Conservation (phyloP, 2,329 filamentous ascomycete genomes). For the Apiospora koreana region DNA sequence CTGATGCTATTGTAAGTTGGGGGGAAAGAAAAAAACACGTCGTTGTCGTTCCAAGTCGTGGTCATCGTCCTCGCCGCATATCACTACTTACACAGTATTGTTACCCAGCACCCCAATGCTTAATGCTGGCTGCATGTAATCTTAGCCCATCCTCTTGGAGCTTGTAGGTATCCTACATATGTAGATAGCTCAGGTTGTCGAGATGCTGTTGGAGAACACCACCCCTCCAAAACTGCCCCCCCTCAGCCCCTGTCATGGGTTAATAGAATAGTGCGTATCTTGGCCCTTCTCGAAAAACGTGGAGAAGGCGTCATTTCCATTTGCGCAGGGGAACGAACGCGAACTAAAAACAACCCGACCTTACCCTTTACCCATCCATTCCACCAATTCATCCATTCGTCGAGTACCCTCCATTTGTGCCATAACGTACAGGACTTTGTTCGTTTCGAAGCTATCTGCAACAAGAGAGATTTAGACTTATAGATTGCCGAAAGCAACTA, state of each 20-base stretch:
- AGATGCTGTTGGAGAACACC: conserved; percentile 3
- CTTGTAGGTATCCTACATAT: too few species aligned
- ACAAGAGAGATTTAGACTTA: conserved; percentile 4
- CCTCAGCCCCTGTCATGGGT: neutral
- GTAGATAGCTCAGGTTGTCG: neutral
- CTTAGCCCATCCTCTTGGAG: neutral
- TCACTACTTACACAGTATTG: neutral
- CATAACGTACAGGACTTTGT: conserved; percentile 4
- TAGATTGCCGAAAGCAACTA: conserved; percentile 7
- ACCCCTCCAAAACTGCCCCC: neutral
- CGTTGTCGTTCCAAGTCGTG: neutral
- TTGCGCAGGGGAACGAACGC: conserved; percentile 12
- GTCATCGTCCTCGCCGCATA: neutral
- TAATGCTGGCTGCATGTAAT: neutral
- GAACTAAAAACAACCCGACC: neutral
- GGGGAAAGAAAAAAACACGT: neutral
- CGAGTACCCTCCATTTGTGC: neutral
- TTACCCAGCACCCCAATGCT: conserved; percentile 2
- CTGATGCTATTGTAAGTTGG: neutral
- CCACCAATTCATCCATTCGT: neutral
- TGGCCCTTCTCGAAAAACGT: conserved; percentile 11
- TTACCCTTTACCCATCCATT: neutral
- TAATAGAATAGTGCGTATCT: conserved; percentile 8
- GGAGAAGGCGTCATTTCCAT: conserved; percentile 14
- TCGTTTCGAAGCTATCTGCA: conserved; percentile 5